A percentile compares a stretch with the other conserved stretches of the same genome.
Evolutionary conservation across 2,329 filamentous ascomycete genomes (phyloP).

Genomic region (Blastomyces gilchristii): DNA sequence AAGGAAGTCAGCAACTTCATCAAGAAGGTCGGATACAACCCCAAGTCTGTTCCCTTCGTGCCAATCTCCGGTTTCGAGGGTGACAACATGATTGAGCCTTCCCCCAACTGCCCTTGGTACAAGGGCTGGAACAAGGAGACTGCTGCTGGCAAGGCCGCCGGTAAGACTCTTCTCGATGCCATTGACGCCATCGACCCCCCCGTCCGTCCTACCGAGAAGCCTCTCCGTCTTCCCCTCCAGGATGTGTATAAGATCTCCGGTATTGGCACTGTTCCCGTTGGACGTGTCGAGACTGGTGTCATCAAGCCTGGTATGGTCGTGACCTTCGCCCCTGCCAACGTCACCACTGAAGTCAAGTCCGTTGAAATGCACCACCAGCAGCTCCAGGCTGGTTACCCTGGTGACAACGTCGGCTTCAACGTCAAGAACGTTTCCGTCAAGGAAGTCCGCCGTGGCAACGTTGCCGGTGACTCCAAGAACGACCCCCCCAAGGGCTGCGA

Average conservation of each 20-base stretch:
- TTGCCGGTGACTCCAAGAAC: slow-evolving; percentile 99
- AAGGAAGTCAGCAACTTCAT: slow-evolving; percentile 99
- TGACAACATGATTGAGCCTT: slow-evolving; percentile 95
- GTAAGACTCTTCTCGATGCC: slow-evolving; percentile 98
- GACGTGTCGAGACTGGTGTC: slow-evolving; percentile 99
- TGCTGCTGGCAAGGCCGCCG: slow-evolving; percentile 73
- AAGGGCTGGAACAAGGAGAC: slow-evolving; percentile 99
- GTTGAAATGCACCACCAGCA: slow-evolving; percentile 99
- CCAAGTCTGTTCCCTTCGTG: slow-evolving; percentile 96
- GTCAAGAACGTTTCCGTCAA: slow-evolving; percentile 99
- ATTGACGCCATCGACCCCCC: slow-evolving; percentile 94
- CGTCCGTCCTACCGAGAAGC: slow-evolving; percentile 93
- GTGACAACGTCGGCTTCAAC: slow-evolving; percentile 99
- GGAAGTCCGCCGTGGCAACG: slow-evolving; percentile 99
- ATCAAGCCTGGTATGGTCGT: slow-evolving; percentile 79
- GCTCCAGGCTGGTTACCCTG: slow-evolving; percentile 85
- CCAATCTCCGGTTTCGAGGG: slow-evolving; percentile 99
- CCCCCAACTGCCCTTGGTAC: slow-evolving; percentile 98
- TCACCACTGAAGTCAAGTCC: slow-evolving; percentile 99
- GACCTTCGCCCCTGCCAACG: slow-evolving; percentile 95
- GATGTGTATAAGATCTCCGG: slow-evolving; percentile 99
- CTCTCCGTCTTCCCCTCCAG: slow-evolving; percentile 99
- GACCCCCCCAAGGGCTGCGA: slow-evolving; percentile 83
- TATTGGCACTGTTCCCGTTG: slow-evolving; percentile 99
- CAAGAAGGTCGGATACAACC: slow-evolving; percentile 99